Conservation (phyloP, 2,329 filamentous ascomycete genomes). For the Fusarium sp. region DNA sequence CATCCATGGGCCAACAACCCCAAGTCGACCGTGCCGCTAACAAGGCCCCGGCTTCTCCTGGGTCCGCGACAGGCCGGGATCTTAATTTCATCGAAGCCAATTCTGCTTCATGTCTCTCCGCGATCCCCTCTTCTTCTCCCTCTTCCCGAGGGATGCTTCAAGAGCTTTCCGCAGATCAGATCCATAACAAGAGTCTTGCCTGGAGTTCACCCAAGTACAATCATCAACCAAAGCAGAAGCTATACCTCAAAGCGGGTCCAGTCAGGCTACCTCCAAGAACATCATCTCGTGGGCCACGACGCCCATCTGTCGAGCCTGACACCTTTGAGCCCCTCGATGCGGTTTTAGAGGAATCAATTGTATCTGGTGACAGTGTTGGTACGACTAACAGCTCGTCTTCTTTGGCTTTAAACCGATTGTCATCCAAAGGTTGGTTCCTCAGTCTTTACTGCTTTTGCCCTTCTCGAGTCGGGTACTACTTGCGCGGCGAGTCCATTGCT, state of each 20-base stretch:
- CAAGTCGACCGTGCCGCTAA: constrained; percentile 36
- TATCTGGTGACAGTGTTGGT: constrained; percentile 15
- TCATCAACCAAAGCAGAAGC: constrained; percentile 11
- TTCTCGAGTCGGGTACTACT: background rate
- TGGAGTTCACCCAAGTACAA: constrained; percentile 16
- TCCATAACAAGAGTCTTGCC: constrained; percentile 41
- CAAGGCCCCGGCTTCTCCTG: constrained; percentile 22
- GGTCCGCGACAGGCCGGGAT: constrained; percentile 30
- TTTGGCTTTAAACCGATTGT: constrained; percentile 2
- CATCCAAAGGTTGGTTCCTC: constrained; percentile 33
- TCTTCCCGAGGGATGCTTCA: constrained; percentile 41
- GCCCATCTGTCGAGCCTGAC: constrained; percentile 47
- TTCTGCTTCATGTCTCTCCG: constrained; percentile 26
- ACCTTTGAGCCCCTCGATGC: constrained; percentile 51
- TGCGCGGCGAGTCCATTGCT: background rate
- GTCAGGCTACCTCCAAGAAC: constrained; percentile 24
- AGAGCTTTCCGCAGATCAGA: constrained; percentile 44
- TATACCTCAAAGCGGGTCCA: constrained; percentile 21
- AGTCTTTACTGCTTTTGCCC: background rate
- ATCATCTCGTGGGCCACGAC: constrained; percentile 45
- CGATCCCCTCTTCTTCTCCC: constrained; percentile 33
- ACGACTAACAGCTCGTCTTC: constrained; percentile 6
- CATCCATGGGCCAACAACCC: constrained; percentile 41
- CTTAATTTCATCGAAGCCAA: constrained; percentile 32
- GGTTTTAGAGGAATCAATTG: constrained; percentile 47